phyloP scores from a whole-genome alignment of 352 stramenopile species.

The Phytophthora hibernalis region DNA sequence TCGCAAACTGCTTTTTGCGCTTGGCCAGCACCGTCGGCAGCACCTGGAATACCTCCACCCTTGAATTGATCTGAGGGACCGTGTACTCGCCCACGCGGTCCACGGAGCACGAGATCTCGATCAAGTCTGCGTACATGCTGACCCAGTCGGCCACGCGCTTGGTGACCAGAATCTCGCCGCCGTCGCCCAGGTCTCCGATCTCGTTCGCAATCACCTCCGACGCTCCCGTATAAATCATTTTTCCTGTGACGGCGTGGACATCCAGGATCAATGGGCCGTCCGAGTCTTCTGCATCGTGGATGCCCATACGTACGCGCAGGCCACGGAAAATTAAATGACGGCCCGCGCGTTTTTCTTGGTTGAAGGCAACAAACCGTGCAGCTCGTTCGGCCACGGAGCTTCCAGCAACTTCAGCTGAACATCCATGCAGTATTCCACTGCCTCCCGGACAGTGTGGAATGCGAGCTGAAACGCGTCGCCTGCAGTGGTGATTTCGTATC shows the following conservation, averaged over 20 bases:
- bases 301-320: conserved; percentile 63
- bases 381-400: conserved; percentile 50
- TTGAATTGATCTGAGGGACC: conserved; percentile 44
- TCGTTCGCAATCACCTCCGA: conserved; percentile 58
- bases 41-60: conserved; percentile 48
- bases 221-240: conserved; percentile 57
- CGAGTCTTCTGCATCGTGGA: conserved; percentile 47
- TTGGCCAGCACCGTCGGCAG: conserved; percentile 33
- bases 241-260: conserved; percentile 53
- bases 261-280: conserved; percentile 44
- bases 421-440: conserved; percentile 62
- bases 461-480: conserved; percentile 64
- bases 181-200: conserved; percentile 54
- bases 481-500: conserved; percentile 66
- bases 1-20: conserved; percentile 47
- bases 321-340: conserved; percentile 51
- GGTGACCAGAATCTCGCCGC: conserved; percentile 59
- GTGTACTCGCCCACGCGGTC: conserved; percentile 46
- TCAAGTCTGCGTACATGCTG: conserved; percentile 40
- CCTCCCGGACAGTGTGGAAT: conserved; percentile 62
- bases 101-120: conserved; percentile 38
- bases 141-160: conserved; percentile 54
- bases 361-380: conserved; percentile 43
- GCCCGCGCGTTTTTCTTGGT: conserved; percentile 41
- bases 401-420: conserved; percentile 53